These are phyloP conservation scores for Phytophthora sp. DNA, from an alignment of 352 stramenopile species.

Conservation along the genomic window DNA sequence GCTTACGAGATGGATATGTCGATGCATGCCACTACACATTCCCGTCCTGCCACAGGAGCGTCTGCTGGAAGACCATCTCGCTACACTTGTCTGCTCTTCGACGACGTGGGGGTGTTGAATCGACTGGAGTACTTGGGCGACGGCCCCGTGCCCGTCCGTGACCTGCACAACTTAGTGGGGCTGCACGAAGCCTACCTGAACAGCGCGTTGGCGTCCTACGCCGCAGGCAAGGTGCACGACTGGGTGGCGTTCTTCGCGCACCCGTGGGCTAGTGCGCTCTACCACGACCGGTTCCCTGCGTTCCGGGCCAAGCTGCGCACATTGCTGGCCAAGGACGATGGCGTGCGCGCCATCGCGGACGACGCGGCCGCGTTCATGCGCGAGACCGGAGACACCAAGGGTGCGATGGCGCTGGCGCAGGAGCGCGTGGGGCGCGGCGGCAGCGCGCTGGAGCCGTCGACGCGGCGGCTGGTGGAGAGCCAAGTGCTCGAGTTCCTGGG, in stretches of 20 bases:
- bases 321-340: conserved; percentile 74
- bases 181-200: conserved; percentile 90
- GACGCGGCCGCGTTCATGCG: conserved; percentile 63
- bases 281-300: conserved; percentile 80
- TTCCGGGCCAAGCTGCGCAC: conserved; percentile 66
- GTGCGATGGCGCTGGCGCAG: conserved; percentile 60
- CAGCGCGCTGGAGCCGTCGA: conserved; percentile 62
- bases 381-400: conserved; percentile 72
- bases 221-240: conserved; percentile 72
- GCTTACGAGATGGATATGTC: conserved; percentile 12
- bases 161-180: conserved; percentile 80
- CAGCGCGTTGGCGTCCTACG: conserved; percentile 74
- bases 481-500: conserved; percentile 80
- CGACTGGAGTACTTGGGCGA: conserved; percentile 76
- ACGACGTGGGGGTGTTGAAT: conserved; percentile 76
- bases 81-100: conserved; percentile 78
- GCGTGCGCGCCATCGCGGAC: conserved; percentile 66
- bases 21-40: conserved; percentile 3
- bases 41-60: conserved; percentile 19
- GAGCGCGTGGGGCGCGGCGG: conserved; percentile 72
- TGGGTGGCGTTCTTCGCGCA: conserved; percentile 87
- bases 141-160: conserved; percentile 56
- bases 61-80: conserved; percentile 19
- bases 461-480: conserved; percentile 79
- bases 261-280: conserved; percentile 77